These are phyloP conservation scores for Cyberlindnera americana DNA, from an alignment of 805 yeast genomes.

Conservation along the genomic window DNA sequence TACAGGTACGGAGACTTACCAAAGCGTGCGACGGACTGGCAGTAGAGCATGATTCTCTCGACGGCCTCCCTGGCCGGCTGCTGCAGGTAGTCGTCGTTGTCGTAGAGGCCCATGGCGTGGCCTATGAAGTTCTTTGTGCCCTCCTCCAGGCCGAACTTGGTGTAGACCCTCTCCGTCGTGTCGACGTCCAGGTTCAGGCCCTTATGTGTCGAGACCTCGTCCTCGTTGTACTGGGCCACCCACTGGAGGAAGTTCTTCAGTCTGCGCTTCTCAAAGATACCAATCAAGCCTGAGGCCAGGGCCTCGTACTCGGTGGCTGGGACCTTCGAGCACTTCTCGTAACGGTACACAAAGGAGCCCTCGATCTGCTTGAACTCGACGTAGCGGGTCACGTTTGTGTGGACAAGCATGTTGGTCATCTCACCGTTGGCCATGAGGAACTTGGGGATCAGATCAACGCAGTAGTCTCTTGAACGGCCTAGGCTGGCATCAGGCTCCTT, in stretches of 20 bases:
- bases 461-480: conserved; percentile 97
- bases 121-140: conserved; percentile 97
- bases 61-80: conserved; percentile 91
- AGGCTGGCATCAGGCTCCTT: conserved; percentile 62
- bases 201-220: conserved; percentile 75
- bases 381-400: conserved; percentile 93
- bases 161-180: conserved; percentile 89
- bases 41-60: conserved; percentile 80
- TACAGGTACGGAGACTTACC: conserved; percentile 96
- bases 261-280: conserved; percentile 92
- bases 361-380: conserved; percentile 94
- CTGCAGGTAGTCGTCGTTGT: conserved; percentile 82
- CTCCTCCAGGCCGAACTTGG: conserved; percentile 83
- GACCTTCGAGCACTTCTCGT: conserved; percentile 89
- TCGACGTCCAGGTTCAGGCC: conserved; percentile 81
- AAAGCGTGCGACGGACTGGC: conserved; percentile 87
- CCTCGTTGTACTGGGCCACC: conserved; percentile 77
- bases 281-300: conserved; percentile 86
- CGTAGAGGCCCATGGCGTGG: conserved; percentile 97
- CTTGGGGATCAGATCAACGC: conserved; percentile 94
- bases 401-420: conserved; percentile 89
- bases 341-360: conserved; percentile 87
- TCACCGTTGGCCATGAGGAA: conserved; percentile 98
- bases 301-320: conserved; percentile 94
- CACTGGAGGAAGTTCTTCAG: conserved; percentile 90